Conservation (phyloP, 176 grass and related monocot genomes). For the Hsuehochloa calcarea region DNA sequence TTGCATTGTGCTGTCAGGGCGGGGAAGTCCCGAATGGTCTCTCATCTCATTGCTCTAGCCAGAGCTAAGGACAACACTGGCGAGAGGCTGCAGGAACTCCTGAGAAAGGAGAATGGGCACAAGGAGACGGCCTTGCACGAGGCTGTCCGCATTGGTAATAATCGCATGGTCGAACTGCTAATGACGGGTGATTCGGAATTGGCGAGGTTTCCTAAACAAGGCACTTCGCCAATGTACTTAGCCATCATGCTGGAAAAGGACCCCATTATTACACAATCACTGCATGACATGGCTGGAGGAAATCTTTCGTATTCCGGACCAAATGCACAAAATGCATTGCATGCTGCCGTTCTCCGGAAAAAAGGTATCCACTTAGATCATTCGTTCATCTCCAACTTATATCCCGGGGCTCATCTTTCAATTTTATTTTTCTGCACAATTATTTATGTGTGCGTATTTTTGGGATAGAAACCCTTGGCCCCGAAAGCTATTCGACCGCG, state of each 20-base stretch:
- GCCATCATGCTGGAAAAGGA: not conserved
- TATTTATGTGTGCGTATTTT: no score
- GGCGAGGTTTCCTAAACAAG: not conserved
- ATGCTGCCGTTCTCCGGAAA: not conserved
- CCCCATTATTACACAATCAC: not conserved
- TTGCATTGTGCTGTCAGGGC: not conserved
- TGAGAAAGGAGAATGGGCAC: not conserved
- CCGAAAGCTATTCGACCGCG: no score
- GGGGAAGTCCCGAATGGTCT: not conserved
- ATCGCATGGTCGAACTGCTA: not conserved
- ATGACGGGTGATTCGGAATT: not conserved
- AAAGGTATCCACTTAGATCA: not conserved
- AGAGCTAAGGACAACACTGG: not conserved
- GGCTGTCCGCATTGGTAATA: not conserved
- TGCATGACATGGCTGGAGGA: not conserved
- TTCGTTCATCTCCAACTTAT: no score
- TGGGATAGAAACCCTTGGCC: no score
- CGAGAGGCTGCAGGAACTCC: not conserved
- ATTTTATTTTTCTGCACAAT: no score
- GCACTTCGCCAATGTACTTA: not conserved
- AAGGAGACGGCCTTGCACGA: conserved; percentile 11
- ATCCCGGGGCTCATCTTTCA: no score
- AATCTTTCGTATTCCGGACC: not conserved
- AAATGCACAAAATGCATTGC: not conserved
- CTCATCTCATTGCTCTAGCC: not conserved